Evolutionary conservation across 2,329 filamentous ascomycete species (phyloP).

Genomic region (Cladobotryum protrusum): DNA sequence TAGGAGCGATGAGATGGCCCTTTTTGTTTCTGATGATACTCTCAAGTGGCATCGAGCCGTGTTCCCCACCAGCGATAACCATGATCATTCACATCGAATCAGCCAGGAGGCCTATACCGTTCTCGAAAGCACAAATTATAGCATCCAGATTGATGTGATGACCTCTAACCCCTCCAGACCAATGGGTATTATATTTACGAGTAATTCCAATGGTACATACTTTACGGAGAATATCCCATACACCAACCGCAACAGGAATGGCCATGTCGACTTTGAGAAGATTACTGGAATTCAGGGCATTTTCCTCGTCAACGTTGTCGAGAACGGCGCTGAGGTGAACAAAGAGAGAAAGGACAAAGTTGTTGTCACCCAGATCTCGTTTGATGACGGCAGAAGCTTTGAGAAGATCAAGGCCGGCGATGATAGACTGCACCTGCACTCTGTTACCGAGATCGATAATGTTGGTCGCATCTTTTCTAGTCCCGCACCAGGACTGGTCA

Average conservation of each 20-base stretch:
- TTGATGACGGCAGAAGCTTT: constrained; percentile 90
- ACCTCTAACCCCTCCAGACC: constrained; percentile 57
- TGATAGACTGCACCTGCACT: constrained; percentile 78
- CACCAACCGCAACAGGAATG: constrained; percentile 73
- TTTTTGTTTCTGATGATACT: constrained; percentile 83
- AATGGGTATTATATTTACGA: constrained; percentile 88
- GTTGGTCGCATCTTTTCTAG: constrained; percentile 86
- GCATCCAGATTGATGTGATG: constrained; percentile 93
- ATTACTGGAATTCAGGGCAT: constrained; percentile 87
- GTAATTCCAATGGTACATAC: constrained; percentile 95
- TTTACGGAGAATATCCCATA: constrained; percentile 89
- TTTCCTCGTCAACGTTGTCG: constrained; percentile 80
- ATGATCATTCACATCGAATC: constrained; percentile 61
- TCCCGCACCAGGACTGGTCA: constrained; percentile 83
- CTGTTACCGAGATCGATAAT: constrained; percentile 78
- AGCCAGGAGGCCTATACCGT: constrained; percentile 88
- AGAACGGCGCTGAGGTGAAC: constrained; percentile 74
- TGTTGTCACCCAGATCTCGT: constrained; percentile 77
- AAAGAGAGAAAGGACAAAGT: constrained; percentile 54
- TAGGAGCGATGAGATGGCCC: constrained; percentile 80
- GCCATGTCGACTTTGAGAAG: constrained; percentile 92
- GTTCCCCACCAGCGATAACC: constrained; percentile 72
- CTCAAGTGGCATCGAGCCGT: constrained; percentile 84
- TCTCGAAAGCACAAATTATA: constrained; percentile 94
- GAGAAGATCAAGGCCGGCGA: constrained; percentile 62